phyloP scores from a whole-genome alignment of 1,139 yeast species.

The Sugiyamaella neomexicana region DNA sequence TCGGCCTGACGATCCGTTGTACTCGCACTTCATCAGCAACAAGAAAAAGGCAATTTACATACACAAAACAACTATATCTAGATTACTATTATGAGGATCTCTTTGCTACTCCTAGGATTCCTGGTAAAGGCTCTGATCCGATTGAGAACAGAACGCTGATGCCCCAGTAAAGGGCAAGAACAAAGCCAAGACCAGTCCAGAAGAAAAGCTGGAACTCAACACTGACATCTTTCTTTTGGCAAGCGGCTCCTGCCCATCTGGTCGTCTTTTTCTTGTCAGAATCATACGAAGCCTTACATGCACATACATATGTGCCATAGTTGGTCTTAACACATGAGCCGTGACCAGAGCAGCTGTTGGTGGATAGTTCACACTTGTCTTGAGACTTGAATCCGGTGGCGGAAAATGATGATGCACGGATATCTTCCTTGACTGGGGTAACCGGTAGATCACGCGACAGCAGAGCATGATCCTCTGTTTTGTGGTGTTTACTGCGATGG shows the following conservation, averaged over 20 bases:
- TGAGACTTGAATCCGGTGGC: constrained; percentile 7
- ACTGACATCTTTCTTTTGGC: constrained; percentile 65
- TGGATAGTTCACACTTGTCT: constrained; percentile 55
- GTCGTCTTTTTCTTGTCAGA: constrained; percentile 52
- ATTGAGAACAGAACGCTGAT: constrained; percentile 53
- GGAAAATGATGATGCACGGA: neutral
- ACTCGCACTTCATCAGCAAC: neutral
- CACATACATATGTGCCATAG: constrained; percentile 51
- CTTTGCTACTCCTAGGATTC: constrained; percentile 62
- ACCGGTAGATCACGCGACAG: constrained; percentile 13
- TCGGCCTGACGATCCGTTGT: neutral
- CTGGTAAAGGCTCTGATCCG: constrained; percentile 66
- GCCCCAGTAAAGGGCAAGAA: constrained; percentile 52
- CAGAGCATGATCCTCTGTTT: neutral
- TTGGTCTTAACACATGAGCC: constrained; percentile 55
- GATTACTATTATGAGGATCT: constrained; percentile 23
- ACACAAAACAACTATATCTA: neutral
- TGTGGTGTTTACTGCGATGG: constrained; percentile 1
- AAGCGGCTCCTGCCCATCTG: constrained; percentile 65
- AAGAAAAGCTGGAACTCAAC: constrained; percentile 64
- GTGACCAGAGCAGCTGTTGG: constrained; percentile 60
- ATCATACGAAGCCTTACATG: constrained; percentile 55
- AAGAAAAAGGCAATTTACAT: neutral
- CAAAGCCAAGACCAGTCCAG: constrained; percentile 59
- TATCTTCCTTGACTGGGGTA: constrained; percentile 8